These are phyloP conservation scores for Quercus tomentella DNA, from an alignment of 331 rosid genomes.

Conservation along the genomic window DNA sequence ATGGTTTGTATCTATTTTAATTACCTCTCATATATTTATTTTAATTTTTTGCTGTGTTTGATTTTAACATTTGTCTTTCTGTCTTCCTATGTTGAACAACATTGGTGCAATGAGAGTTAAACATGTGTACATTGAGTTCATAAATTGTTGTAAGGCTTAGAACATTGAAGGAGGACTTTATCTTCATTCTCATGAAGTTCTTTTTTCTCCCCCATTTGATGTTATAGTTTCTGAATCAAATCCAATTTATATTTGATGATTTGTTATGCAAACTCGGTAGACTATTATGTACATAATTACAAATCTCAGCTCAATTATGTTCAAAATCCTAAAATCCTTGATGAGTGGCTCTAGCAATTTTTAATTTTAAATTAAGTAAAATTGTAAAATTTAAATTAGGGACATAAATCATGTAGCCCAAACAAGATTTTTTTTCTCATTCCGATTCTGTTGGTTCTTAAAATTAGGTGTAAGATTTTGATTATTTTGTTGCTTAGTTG, in stretches of 20 bases:
- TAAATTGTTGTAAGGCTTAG: conserved; percentile 51
- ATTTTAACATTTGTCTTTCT: neutral
- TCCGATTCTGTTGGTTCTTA: too few relatives aligned
- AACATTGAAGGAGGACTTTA: conserved; percentile 63
- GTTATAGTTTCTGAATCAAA: neutral
- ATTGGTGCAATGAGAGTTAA: conserved; percentile 68
- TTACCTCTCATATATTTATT: neutral
- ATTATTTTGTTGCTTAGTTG: too few relatives aligned
- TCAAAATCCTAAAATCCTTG: neutral
- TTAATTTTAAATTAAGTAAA: neutral
- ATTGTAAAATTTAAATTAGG: neutral
- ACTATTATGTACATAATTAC: neutral
- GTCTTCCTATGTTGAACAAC: conserved; percentile 31
- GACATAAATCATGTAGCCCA: too few relatives aligned
- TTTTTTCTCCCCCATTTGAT: too few relatives aligned
- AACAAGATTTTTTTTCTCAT: too few relatives aligned
- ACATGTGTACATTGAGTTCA: conserved; percentile 49
- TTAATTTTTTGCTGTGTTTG: neutral
- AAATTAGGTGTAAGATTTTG: too few relatives aligned
- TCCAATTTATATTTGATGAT: neutral
- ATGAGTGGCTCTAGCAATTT: neutral
- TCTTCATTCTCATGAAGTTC: neutral
- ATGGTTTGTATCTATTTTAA: neutral
- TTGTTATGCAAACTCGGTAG: neutral
- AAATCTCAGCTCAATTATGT: neutral